Evolutionary conservation across 2,329 filamentous ascomycete species (phyloP).

Genomic region (Colletotrichum paranaense): DNA sequence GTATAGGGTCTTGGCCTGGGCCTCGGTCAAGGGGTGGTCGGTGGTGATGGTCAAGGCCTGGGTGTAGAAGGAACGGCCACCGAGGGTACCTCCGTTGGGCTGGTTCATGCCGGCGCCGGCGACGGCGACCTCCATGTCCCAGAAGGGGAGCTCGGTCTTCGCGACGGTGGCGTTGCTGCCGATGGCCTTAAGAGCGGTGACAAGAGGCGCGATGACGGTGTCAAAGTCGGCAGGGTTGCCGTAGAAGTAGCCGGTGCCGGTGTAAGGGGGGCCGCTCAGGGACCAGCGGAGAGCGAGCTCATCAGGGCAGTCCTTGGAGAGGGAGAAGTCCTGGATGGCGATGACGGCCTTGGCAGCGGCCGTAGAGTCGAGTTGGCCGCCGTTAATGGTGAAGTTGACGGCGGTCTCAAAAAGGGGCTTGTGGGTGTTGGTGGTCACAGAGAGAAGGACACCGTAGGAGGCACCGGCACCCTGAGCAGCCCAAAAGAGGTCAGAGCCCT

Average conservation of each 20-base stretch:
- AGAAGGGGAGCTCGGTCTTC: constrained; percentile 33
- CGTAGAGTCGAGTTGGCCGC: constrained; percentile 15
- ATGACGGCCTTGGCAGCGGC: constrained; percentile 25
- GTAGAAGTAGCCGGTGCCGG: constrained; percentile 34
- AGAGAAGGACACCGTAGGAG: constrained; percentile 34
- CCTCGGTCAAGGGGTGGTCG: constrained; percentile 30
- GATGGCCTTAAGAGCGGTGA: constrained; percentile 19
- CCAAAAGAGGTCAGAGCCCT: constrained; percentile 36
- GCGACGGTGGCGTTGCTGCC: constrained; percentile 9
- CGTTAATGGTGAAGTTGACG: constrained; percentile 31
- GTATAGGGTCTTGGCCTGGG: constrained; percentile 29
- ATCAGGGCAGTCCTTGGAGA: constrained; percentile 30
- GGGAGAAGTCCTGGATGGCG: constrained; percentile 33
- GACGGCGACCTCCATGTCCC: constrained; percentile 36
- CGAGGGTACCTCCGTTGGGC: constrained; percentile 28
- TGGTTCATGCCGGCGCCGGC: constrained; percentile 35
- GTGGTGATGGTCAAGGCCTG: constrained; percentile 34
- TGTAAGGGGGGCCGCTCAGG: constrained; percentile 12
- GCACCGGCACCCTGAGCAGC: constrained; percentile 36
- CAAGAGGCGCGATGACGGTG: constrained; percentile 19
- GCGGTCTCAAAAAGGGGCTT: constrained; percentile 28
- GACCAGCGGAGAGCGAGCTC: constrained; percentile 35
- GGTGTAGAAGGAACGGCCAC: constrained; percentile 32
- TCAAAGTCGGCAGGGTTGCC: constrained; percentile 32
- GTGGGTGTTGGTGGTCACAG: constrained; percentile 33